These are phyloP conservation scores for Lolium multiflorum DNA, from an alignment of 176 grass and related monocot species.

Conservation along the genomic window DNA sequence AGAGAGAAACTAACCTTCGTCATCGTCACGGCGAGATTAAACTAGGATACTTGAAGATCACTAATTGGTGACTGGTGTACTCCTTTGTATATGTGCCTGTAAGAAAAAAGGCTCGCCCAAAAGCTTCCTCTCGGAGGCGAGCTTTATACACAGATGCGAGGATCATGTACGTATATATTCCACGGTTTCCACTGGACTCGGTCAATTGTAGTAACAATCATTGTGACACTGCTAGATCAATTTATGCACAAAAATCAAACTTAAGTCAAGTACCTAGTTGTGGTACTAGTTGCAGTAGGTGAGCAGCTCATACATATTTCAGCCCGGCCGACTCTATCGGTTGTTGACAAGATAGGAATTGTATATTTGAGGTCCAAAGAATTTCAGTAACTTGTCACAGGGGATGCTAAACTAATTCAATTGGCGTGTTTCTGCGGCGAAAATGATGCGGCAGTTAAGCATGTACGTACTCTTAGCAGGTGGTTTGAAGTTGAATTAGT, in stretches of 20 bases:
- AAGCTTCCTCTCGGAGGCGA: not conserved
- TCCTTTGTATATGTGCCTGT: not conserved
- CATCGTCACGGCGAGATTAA: slow-evolving; percentile 29
- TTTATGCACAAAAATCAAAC: not conserved
- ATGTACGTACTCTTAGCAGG: not conserved
- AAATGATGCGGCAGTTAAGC: not conserved
- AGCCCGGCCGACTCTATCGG: not conserved
- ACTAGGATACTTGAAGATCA: slow-evolving; percentile 13
- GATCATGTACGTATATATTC: not conserved
- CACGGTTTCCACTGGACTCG: slow-evolving; percentile 10
- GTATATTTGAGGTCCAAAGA: not conserved
- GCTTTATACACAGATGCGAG: slow-evolving; percentile 26
- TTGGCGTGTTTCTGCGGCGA: not conserved
- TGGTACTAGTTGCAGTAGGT: slow-evolving; percentile 21
- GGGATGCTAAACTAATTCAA: not conserved
- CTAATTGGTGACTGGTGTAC: slow-evolving; percentile 15
- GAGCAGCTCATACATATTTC: not conserved
- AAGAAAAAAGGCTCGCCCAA: slow-evolving; percentile 16
- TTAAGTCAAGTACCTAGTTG: slow-evolving; percentile 26
- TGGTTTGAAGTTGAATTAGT: slow-evolving; percentile 17
- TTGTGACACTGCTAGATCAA: not conserved
- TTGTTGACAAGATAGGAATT: slow-evolving; percentile 19
- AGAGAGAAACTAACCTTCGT: slow-evolving; percentile 48
- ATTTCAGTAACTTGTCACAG: not conserved
- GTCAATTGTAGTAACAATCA: slow-evolving; percentile 5